phyloP scores from a whole-genome alignment of 306 rosid genomes.

The Quercus aquifolioides region DNA sequence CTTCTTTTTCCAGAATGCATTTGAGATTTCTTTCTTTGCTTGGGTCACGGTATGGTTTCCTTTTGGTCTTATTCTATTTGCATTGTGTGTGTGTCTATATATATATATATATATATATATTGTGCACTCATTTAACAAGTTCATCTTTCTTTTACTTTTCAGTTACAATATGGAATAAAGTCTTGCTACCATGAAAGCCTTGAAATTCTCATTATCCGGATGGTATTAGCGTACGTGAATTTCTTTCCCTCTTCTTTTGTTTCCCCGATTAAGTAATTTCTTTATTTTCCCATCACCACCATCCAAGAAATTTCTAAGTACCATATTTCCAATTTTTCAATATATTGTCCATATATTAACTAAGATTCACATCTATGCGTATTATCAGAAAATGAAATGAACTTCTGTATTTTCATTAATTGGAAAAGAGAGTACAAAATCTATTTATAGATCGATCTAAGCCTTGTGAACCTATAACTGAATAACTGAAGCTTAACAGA shows the following conservation, averaged over 20 bases:
- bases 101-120: not conserved
- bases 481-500: no score
- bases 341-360: no score
- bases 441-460: no score
- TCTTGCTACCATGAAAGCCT: constrained; percentile 56
- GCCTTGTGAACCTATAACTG: no score
- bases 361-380: no score
- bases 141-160: not conserved
- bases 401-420: no score
- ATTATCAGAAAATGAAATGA: no score
- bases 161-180: constrained; percentile 49
- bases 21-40: constrained; percentile 52
- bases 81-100: not conserved
- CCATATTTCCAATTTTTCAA: no score
- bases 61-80: not conserved
- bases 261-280: not conserved
- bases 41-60: constrained; percentile 52
- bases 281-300: not conserved
- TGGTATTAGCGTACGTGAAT: constrained; percentile 48
- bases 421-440: no score
- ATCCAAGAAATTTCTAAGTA: no score
- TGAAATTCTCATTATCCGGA: constrained; percentile 29
- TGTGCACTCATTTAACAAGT: not conserved
- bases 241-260: not conserved
- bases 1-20: constrained; percentile 43